phyloP scores from a whole-genome alignment of 495 filamentous ascomycete species.

The Aspergillus hancockii region DNA sequence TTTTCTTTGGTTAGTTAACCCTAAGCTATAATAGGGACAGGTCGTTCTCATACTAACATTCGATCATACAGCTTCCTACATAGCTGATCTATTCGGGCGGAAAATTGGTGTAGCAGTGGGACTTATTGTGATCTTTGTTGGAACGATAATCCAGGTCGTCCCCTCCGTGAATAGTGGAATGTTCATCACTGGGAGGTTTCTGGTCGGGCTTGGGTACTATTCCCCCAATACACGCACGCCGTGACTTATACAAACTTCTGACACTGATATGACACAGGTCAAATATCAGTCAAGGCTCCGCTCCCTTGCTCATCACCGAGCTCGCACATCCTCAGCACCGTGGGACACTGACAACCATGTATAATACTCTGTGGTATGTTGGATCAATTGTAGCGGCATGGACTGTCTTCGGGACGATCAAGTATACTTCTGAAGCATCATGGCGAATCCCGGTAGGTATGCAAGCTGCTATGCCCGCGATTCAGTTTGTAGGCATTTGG shows the following conservation, averaged over 20 bases:
- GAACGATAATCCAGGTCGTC: neutral
- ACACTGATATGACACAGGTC: neutral
- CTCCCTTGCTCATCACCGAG: conserved; percentile 62
- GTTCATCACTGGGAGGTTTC: neutral
- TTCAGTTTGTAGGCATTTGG: conserved; percentile 26
- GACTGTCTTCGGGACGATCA: conserved; percentile 25
- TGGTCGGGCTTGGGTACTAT: neutral
- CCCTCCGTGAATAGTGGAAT: neutral
- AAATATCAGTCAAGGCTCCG: conserved; percentile 16
- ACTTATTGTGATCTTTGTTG: neutral
- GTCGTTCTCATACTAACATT: neutral
- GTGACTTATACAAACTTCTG: neutral
- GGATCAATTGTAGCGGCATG: conserved; percentile 49
- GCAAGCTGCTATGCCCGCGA: conserved; percentile 25
- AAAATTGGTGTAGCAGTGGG: neutral
- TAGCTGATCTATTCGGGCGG: neutral
- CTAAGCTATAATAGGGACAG: neutral
- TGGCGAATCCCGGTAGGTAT: conserved; percentile 32
- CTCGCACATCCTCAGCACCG: conserved; percentile 63
- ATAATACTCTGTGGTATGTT: conserved; percentile 63
- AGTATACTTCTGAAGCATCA: conserved; percentile 23
- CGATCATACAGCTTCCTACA: neutral
- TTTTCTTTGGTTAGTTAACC: neutral
- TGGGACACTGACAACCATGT: conserved; percentile 60
- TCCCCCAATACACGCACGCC: neutral